Evolutionary conservation across 2,329 filamentous ascomycete genomes (phyloP).

Genomic region (Trichophyton mentagrophytes): DNA sequence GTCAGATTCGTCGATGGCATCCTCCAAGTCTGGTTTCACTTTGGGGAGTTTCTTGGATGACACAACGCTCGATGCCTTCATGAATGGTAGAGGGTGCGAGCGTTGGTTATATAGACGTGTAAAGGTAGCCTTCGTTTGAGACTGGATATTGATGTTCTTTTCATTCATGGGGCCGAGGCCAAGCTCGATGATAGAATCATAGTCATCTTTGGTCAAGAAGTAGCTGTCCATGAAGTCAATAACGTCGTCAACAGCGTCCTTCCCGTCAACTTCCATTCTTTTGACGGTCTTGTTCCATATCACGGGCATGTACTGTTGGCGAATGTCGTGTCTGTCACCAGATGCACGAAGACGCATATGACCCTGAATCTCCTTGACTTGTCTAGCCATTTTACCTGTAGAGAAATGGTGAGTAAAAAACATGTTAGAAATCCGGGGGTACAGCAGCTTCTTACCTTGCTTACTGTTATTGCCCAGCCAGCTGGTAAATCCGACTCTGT

Average conservation of each 20-base stretch:
- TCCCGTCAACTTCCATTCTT: constrained; percentile 62
- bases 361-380: constrained; percentile 85
- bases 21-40: constrained; percentile 85
- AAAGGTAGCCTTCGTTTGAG: constrained; percentile 77
- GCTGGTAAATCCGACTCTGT: constrained; percentile 62
- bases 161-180: constrained; percentile 76
- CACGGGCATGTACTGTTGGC: constrained; percentile 84
- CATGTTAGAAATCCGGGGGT: not conserved
- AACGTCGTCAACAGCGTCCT: constrained; percentile 65
- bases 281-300: constrained; percentile 73
- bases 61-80: constrained; percentile 71
- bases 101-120: constrained; percentile 81
- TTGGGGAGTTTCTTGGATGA: constrained; percentile 58
- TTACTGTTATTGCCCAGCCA: constrained; percentile 97
- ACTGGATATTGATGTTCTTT: constrained; percentile 61
- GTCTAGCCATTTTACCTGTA: constrained; percentile 54
- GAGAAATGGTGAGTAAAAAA: constrained; percentile 12
- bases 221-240: constrained; percentile 97
- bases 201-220: constrained; percentile 87
- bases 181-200: constrained; percentile 82
- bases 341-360: constrained; percentile 90
- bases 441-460: constrained; percentile 42
- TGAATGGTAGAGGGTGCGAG: constrained; percentile 84
- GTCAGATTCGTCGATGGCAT: constrained; percentile 87
- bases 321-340: constrained; percentile 82